Conservation (phyloP, 495 filamentous ascomycete species). For the Hamigera avellanea region DNA sequence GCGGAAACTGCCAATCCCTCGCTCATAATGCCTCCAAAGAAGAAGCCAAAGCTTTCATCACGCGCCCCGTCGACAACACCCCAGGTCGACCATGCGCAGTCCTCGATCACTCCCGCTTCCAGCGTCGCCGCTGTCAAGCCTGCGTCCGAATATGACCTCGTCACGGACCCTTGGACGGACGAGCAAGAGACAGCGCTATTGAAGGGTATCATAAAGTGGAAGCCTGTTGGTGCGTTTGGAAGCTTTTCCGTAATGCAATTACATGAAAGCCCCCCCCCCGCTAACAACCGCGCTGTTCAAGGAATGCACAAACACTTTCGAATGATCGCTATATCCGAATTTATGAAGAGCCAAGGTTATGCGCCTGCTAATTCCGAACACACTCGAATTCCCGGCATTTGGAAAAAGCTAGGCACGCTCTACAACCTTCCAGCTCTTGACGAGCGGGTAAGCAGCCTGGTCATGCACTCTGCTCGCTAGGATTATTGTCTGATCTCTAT, state of each 20-base stretch:
- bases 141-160: constrained; percentile 27
- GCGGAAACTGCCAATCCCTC: background rate
- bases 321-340: constrained; percentile 79
- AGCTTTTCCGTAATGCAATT: background rate
- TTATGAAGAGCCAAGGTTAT: constrained; percentile 79
- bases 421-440: constrained; percentile 87
- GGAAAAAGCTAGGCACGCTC: constrained; percentile 70
- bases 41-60: constrained; percentile 38
- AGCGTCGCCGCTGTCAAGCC: constrained; percentile 20
- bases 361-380: constrained; percentile 54
- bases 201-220: constrained; percentile 84
- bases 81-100: constrained; percentile 29
- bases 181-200: constrained; percentile 87
- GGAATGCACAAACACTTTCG: constrained; percentile 98
- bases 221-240: constrained; percentile 66
- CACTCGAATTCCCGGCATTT: constrained; percentile 81
- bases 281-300: constrained; percentile 17
- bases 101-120: constrained; percentile 21
- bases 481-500: background rate
- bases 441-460: constrained; percentile 52
- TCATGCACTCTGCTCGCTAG: too few species aligned
- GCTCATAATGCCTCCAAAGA: constrained; percentile 60
- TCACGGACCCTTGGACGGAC: constrained; percentile 81
- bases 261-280: background rate
- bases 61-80: constrained; percentile 16